Evolutionary conservation across 192 early-diverging fungal species (phyloP), one percentile per base, ranked within the genome.

Genomic region (Backusella parvicylindrica): DNA sequence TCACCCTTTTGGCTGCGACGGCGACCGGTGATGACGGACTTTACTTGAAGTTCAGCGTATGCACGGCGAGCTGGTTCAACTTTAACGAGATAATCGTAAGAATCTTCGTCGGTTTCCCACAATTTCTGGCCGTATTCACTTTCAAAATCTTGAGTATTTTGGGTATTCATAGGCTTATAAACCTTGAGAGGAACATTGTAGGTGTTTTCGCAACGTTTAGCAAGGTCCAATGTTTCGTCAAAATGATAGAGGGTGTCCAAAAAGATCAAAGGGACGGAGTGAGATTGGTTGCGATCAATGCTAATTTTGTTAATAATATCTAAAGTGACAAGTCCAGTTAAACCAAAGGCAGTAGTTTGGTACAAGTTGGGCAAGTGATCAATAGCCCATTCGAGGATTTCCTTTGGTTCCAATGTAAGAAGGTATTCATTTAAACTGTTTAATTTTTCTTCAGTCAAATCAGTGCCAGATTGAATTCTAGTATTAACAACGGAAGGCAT

Each of bases 171-270:
- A 9, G 97, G 96, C 76, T 91, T 91, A 86, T 87, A 97, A 49
- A 91, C 81, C 71, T 94, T 91, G 32, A 90, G 79, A 28, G 89
- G 89, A 38, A 87, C 86, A 56, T 84, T 77, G 88, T 96, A 97
- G 53, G 86, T 87, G 18, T 87, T 75, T 64, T 91, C 80, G 71
- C 86, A 91, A 43, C 86, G 87, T 8, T 88, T 64, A 26, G 93
- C 91, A 47, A 98, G 83, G 13, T 93, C 91, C 26, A 97, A 77
- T 30, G 97, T 98, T 76, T 98, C 97, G 65, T 88, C 80, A 84
- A 98, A 98, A 83, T 98, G 95, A 80, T 98, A 93, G 53, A 98
- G 84, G 3, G 97, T 98, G 83, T 98, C 97, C 70, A 98, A 82
- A 72, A 98, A 98, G 76, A 98, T 93, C 28, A 97, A 83, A 13